Evolutionary conservation across 2,329 filamentous ascomycete species (phyloP).

Genomic region (Blumeriella jaapii): DNA sequence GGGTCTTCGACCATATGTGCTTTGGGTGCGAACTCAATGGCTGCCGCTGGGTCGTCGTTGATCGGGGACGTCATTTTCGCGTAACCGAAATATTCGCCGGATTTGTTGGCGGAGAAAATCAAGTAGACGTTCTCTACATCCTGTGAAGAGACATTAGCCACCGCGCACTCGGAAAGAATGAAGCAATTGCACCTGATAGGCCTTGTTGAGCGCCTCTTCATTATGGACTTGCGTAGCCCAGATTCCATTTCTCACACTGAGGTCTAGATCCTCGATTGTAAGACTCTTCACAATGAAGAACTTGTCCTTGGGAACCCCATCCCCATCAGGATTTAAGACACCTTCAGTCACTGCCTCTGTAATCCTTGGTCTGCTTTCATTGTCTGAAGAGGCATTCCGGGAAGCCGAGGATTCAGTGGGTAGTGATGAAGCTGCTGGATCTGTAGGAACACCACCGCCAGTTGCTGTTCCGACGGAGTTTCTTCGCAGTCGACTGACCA

Average conservation of each 20-base stretch:
- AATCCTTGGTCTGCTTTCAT: conserved; percentile 24
- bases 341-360: conserved; percentile 7
- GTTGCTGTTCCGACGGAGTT: conserved; percentile 31
- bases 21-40: conserved; percentile 58
- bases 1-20: conserved; percentile 45
- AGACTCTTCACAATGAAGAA: conserved; percentile 93
- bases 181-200: conserved; percentile 54
- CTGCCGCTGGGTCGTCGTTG: conserved; percentile 59
- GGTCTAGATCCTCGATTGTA: conserved; percentile 78
- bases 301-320: conserved; percentile 43
- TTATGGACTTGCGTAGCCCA: conserved; percentile 97
- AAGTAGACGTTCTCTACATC: conserved; percentile 74
- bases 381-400: conserved; percentile 24
- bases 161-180: not conserved
- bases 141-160: conserved; percentile 33
- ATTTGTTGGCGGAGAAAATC: conserved; percentile 94
- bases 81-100: conserved; percentile 93
- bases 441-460: conserved; percentile 21
- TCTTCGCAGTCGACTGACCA: conserved; percentile 72
- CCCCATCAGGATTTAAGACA: conserved; percentile 1
- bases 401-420: conserved; percentile 15
- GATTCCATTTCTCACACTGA: conserved; percentile 75
- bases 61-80: conserved; percentile 83
- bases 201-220: conserved; percentile 69
- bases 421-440: conserved; percentile 22